These are phyloP conservation scores for Cucurbitaria berberidis DNA, from an alignment of 2,329 filamentous ascomycete genomes.

Conservation along the genomic window DNA sequence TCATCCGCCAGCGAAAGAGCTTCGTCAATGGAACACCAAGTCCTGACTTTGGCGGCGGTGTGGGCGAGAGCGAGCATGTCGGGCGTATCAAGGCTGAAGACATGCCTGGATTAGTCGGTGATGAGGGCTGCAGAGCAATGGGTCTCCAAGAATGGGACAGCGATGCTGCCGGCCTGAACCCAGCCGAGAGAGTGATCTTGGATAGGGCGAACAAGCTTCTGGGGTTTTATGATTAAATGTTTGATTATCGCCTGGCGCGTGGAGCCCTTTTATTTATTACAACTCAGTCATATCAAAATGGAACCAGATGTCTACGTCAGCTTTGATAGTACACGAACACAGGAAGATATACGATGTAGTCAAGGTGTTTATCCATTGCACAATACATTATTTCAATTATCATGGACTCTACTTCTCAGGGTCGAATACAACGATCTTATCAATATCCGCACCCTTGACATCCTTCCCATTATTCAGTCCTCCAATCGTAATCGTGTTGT, in stretches of 20 bases:
- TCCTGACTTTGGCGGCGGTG: constrained; percentile 62
- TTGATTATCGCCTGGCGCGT: neutral
- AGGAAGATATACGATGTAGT: no score
- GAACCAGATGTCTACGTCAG: no score
- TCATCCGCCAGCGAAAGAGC: constrained; percentile 71
- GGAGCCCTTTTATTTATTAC: no score
- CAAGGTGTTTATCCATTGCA: no score
- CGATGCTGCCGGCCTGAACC: constrained; percentile 53
- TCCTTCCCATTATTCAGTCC: constrained; percentile 64
- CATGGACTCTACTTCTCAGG: constrained; percentile 56
- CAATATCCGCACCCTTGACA: constrained; percentile 64
- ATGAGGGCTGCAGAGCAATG: constrained; percentile 62
- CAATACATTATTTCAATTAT: no score
- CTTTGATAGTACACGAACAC: no score
- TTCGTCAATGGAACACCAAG: constrained; percentile 66
- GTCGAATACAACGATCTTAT: constrained; percentile 66
- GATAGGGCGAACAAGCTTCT: constrained; percentile 61
- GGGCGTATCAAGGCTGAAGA: constrained; percentile 51
- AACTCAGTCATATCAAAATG: no score
- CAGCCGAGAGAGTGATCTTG: constrained; percentile 60
- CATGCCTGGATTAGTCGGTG: constrained; percentile 48
- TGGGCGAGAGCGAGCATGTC: constrained; percentile 64
- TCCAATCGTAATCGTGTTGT: constrained; percentile 65
- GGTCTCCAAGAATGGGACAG: constrained; percentile 60
- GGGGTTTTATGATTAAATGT: constrained; percentile 52